phyloP scores from a whole-genome alignment of 352 stramenopile genomes.

The Globisporangium spiculum region DNA sequence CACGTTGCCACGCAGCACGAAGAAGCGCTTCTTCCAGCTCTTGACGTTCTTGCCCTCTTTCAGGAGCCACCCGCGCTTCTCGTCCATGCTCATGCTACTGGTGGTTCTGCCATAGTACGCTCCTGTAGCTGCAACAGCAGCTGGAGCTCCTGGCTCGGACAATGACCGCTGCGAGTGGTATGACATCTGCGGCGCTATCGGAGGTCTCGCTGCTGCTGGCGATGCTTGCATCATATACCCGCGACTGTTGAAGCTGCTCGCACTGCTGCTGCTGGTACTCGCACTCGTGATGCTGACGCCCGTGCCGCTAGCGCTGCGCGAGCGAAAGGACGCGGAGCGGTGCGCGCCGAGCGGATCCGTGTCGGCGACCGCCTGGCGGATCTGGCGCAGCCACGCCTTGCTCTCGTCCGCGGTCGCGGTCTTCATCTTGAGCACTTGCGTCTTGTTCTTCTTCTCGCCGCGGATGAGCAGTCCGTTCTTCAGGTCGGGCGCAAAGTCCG shows the following conservation, averaged over 20 bases:
- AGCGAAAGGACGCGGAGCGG: conserved; percentile 13
- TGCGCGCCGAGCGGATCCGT: neutral
- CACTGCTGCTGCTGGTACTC: neutral
- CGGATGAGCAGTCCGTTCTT: conserved; percentile 57
- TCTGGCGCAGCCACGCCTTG: conserved; percentile 40
- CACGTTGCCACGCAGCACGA: conserved; percentile 41
- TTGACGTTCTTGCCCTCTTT: conserved; percentile 35
- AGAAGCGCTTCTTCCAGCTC: conserved; percentile 60
- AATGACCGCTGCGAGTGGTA: conserved; percentile 8
- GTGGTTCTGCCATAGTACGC: neutral
- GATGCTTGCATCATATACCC: neutral
- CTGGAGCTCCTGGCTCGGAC: neutral
- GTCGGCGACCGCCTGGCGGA: conserved; percentile 38
- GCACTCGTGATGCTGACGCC: conserved; percentile 4
- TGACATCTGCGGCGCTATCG: neutral
- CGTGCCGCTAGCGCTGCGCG: conserved; percentile 13
- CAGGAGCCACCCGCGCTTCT: conserved; percentile 37
- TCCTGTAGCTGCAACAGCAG: neutral
- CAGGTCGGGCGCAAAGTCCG: conserved; percentile 45
- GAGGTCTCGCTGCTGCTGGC: neutral
- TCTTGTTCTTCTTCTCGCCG: conserved; percentile 43
- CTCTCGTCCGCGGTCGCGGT: conserved; percentile 48
- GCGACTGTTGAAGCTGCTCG: conserved; percentile 1
- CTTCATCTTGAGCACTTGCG: conserved; percentile 65
- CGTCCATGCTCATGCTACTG: neutral